Base-by-base conservation (phyloP, 805 yeast species). In the Saccharomycopsis sp. region DNA sequence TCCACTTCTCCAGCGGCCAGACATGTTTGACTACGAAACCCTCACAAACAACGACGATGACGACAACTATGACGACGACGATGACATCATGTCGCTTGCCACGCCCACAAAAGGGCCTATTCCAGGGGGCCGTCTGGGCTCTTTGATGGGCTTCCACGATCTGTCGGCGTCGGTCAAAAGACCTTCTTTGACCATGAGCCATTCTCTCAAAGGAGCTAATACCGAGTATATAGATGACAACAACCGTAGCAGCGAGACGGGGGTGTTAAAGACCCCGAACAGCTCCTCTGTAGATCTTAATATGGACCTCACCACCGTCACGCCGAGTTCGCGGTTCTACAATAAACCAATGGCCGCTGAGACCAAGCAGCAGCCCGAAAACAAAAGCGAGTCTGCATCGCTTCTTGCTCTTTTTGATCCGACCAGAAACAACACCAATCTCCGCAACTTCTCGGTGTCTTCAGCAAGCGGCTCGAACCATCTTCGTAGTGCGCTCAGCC, bases 311-410 rank as follows among this genome's bases (percentile, higher is more conserved):
- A 7, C 49, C 7, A 55, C 61, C 3, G 54, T 56, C n/a, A 58
- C 61, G 2, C 61, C 61, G 8, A 58, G 29, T 41, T 20, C 47
- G 19, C 29, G 58, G 22, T 56, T 56, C 25, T 56, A 55, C 24
- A 19, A 53, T 12, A 25, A 35, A 9, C 14, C 38, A 12, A 12
- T 8, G 23, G 20, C 50, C 20, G 23, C 50, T 12, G 15, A 12
- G 15, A 38, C 42, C 12, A 38, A 12, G 15, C 12, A 12, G 15
- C 14, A 12, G 15, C 14, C 42, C 12, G 15, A 12, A 38, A n/a
- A n/a, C n/a, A 44, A 12, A 20, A 17, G 8, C 7, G 50, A 12
- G 17, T n/a, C 50, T n/a, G n/a, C 50, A 8, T 12, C 50, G 17
- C 9, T 44, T 8, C 14, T 35, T 9, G 14, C 8, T 9, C 8